Base-by-base conservation (phyloP, 768 basidiomycete genomes). In the Mycena pura region DNA sequence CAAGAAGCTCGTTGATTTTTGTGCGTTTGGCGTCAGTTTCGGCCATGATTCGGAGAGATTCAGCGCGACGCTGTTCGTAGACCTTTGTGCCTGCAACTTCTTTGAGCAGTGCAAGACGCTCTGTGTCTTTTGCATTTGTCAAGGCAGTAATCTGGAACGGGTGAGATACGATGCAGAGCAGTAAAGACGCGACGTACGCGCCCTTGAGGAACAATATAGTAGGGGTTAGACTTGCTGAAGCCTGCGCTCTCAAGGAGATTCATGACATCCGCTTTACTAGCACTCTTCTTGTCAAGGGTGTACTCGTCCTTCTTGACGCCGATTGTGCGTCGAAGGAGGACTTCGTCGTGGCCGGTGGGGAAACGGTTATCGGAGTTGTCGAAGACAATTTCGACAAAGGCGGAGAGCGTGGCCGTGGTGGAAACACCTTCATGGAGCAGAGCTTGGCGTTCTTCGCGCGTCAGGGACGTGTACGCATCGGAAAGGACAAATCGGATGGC, bases 231-330 rank as follows among this genome's bases (percentile, higher is more conserved):
- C 71, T 94, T 92, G 77, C 92, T 95, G 79, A 99, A 99, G 1
- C 97, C 96, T 1, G 97, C 97, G 70, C 90, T 92, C 73, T 99
- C 97, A 44, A 99, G 84, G 24, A 99, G 81, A 70, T 94, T 96
- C 93, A 97, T 96, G 19, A 99, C 93, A 70, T 99, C 97, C 3
- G 95, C 96, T 74, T 97, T 97, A 74, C 88, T 92, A 0, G 92
- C 91, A 63, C 91, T 94, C 80, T 98, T 99, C 80, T 91, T 91
- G 76, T 99, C 96, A 27, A 99, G 81, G 64, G 92, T 93, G 77
- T 99, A 99, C 78, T 99, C 97, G 71, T 99, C 97, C 78, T 99
- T 99, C 83, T 99, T 99, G 40, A 95, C 73, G 48, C 97, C 97
- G 57, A 99, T 98, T 2, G 97, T 99, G 28, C 97, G 86, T 13